Evolutionary conservation across 2,329 filamentous ascomycete species (phyloP).

Genomic region (Apiospora marii): DNA sequence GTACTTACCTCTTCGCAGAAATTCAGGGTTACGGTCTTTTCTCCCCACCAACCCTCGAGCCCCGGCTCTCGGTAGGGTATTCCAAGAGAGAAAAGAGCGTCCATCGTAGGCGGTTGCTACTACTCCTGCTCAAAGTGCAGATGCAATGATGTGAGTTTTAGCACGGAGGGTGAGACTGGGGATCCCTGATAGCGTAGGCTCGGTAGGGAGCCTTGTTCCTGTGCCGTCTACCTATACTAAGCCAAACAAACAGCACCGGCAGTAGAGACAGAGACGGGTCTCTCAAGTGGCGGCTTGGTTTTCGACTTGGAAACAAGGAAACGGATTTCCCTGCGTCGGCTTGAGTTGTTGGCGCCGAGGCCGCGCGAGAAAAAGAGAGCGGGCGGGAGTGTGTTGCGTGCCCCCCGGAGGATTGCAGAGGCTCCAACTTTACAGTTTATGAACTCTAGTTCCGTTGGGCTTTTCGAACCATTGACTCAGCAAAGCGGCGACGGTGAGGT

Average conservation of each 20-base stretch:
- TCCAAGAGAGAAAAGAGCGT: constrained; percentile 27
- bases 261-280: not conserved
- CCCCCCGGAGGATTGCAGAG: constrained; percentile 1
- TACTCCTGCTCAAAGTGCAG: not conserved
- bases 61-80: constrained; percentile 43
- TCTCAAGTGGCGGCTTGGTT: not conserved
- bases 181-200: constrained; percentile 2
- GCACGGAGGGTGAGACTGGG: not conserved
- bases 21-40: constrained; percentile 76
- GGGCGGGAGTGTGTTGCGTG: not conserved
- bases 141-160: not conserved
- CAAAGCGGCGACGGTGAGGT: not conserved
- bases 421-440: constrained; percentile 3
- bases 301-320: not conserved
- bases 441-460: not conserved
- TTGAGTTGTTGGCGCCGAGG: not conserved
- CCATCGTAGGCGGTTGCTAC: not conserved
- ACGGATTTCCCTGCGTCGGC: not conserved
- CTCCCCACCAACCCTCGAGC: constrained; percentile 67
- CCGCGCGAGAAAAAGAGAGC: not conserved
- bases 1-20: constrained; percentile 77
- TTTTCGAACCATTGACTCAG: not conserved
- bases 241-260: not conserved
- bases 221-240: not conserved
- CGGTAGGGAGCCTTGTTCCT: not conserved